Base-by-base conservation (phyloP, 2,329 filamentous ascomycete genomes). In the Verticillium tricorpus region DNA sequence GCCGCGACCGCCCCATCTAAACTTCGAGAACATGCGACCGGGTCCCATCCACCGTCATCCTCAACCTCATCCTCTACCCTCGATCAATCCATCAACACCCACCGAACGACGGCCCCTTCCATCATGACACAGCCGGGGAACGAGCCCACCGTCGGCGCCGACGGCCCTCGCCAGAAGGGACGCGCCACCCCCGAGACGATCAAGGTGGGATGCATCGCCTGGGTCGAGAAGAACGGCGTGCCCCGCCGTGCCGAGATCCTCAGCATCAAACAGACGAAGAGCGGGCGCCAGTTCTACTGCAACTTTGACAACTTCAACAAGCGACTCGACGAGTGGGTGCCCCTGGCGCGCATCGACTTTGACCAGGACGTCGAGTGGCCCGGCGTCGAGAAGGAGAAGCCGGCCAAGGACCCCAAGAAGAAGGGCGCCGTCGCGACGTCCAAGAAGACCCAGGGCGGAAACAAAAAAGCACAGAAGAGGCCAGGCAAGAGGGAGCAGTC, bases 221-320 rank as follows among this genome's bases (percentile, higher is more conserved):
- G 83, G 80, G 85, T 87, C 54, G 76, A 79, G 62, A 87, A 87
- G 69, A 93, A 97, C 75, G 92, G 92, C 64, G 88, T 93, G 71
- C 85, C 90, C 64, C 89, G 95, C 69, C 93, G 95, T 78, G 95
- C 95, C 69, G 95, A 99, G 75, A 97, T 99, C 65, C 80, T 99
- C n/a, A 95, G 92, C 63, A 96, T 98, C 69, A 89, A 91, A 71
- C 91, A 93, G 63, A 90, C 91, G 25, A 96, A 96, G 76, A 94
- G 92, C 70, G 89, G 90, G 17, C 89, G 92, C 45, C 90, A 91
- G 61, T 97, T 94, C 72, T 97, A 97, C 76, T 96, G 96, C 70
- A 96, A 98, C 75, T 98, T 97, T 74, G 92, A 97, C 72, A 96
- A 96, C 71, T 98, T 97, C 85, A 98, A 98, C 78, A 98, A 98